phyloP scores from a whole-genome alignment of 108 stramenopile genomes.

The Cyclotella atomus region DNA sequence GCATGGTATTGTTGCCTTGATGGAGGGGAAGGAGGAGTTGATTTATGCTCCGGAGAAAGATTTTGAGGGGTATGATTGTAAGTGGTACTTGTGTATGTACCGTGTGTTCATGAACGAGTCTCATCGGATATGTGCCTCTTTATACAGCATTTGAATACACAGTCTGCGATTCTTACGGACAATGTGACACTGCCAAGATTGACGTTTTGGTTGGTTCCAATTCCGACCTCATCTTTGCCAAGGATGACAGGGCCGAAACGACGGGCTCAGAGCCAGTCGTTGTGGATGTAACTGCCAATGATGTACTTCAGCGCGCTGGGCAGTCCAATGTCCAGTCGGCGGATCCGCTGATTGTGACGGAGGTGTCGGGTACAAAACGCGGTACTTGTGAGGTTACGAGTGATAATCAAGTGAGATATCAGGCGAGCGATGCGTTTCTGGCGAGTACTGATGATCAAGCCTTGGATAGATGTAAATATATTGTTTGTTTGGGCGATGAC shows the following conservation, averaged over 20 bases:
- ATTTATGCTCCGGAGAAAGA: constrained; percentile 19
- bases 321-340: background rate
- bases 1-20: constrained; percentile 10
- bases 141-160: constrained; percentile 31
- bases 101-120: background rate
- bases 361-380: background rate
- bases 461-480: constrained; percentile 26
- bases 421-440: constrained; percentile 1
- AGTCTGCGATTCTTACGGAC: constrained; percentile 13
- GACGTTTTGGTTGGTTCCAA: constrained; percentile 27
- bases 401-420: constrained; percentile 16
- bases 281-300: constrained; percentile 23
- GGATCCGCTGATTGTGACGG: constrained; percentile 13
- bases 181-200: constrained; percentile 21
- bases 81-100: background rate
- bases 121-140: background rate
- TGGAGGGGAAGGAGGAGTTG: constrained; percentile 10
- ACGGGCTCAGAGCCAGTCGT: constrained; percentile 22
- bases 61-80: constrained; percentile 26
- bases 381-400: constrained; percentile 13
- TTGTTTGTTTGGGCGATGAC: constrained; percentile 14
- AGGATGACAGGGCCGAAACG: constrained; percentile 11
- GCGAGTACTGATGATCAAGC: constrained; percentile 7
- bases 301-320: constrained; percentile 5
- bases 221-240: constrained; percentile 26